Conservation (phyloP, 2,329 filamentous ascomycete species). For the Penicillium sclerotiorum region DNA sequence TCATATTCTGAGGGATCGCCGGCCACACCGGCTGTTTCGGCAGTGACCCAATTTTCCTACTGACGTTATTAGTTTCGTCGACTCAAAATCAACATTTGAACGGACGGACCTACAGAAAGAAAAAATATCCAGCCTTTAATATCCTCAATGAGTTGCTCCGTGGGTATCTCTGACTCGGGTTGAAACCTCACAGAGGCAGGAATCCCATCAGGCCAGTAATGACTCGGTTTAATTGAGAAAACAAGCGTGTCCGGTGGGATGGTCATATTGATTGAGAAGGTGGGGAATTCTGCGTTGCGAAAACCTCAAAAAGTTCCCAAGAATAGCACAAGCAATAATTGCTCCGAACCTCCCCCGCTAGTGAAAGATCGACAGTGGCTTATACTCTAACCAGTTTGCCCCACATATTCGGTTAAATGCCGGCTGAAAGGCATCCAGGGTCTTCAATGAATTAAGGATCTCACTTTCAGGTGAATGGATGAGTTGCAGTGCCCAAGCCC, state of each 20-base stretch:
- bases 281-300: no score
- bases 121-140: neutral
- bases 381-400: constrained; percentile 3
- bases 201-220: no score
- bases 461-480: neutral
- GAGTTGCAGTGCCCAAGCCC: neutral
- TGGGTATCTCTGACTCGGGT: no score
- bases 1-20: neutral
- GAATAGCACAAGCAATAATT: constrained; percentile 7
- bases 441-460: constrained; percentile 4
- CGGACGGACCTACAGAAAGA: neutral
- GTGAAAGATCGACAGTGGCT: constrained; percentile 14
- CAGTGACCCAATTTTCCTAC: neutral
- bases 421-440: neutral
- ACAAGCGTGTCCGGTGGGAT: no score
- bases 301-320: neutral
- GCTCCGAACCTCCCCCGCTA: constrained; percentile 1
- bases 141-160: no score
- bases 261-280: no score
- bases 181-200: no score
- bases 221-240: no score
- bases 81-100: neutral
- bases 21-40: neutral
- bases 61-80: neutral
- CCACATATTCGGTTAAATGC: constrained; percentile 10